These are phyloP conservation scores for Pleurotus eryngii DNA, from an alignment of 768 basidiomycete genomes.

Conservation along the genomic window DNA sequence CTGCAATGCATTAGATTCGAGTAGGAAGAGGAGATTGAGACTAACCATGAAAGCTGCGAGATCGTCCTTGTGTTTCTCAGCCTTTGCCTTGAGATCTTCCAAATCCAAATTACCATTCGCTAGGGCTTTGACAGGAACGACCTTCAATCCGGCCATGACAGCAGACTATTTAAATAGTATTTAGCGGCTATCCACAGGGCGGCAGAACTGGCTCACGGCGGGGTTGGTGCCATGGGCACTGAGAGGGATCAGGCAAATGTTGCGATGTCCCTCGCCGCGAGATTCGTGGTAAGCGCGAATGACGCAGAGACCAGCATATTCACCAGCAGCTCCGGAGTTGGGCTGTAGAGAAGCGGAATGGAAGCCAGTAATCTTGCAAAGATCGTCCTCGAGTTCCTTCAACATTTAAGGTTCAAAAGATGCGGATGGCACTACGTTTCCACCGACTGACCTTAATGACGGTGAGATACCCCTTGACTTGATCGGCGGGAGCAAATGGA, in stretches of 20 bases:
- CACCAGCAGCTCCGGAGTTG: conserved; percentile 97
- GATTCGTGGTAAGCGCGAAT: conserved; percentile 95
- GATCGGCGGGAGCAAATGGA: conserved; percentile 88
- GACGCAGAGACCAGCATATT: conserved; percentile 93
- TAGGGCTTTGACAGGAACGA: conserved; percentile 90
- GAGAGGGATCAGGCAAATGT: conserved; percentile 91
- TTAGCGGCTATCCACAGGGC: neutral
- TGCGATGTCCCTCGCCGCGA: conserved; percentile 77
- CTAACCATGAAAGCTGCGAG: conserved; percentile 94
- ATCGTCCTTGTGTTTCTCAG: conserved; percentile 85
- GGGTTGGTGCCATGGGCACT: conserved; percentile 99
- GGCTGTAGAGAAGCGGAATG: conserved; percentile 95
- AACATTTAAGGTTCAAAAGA: neutral
- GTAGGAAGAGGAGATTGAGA: neutral
- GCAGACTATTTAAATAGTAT: conserved; percentile 66
- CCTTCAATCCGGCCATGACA: conserved; percentile 95
- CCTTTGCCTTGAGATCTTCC: conserved; percentile 80
- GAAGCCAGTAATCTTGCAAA: conserved; percentile 96
- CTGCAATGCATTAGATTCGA: conserved; percentile 32
- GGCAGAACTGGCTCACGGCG: conserved; percentile 55
- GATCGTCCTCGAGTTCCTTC: conserved; percentile 86
- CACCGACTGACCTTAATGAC: conserved; percentile 62
- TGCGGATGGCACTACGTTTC: no score
- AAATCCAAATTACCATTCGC: conserved; percentile 88
- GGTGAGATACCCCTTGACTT: conserved; percentile 82